phyloP scores from a whole-genome alignment of 371 early-diverging fungal species.

The Rhizopus microsporus region DNA sequence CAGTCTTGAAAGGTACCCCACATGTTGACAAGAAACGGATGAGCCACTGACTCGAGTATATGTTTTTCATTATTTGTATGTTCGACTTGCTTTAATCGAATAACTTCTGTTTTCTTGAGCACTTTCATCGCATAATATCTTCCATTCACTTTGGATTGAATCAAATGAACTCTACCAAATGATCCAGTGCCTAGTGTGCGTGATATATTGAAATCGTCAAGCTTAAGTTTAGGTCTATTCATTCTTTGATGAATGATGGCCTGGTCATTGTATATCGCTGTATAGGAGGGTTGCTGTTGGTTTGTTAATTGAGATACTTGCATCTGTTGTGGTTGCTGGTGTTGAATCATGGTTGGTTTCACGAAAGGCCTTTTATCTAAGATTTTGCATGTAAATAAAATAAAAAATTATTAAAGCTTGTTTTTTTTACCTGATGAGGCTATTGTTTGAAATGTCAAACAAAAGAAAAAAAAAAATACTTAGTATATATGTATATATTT shows the following conservation, averaged over 20 bases:
- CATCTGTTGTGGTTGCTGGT: constrained; percentile 28
- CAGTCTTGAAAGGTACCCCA: constrained; percentile 93
- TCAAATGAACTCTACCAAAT: constrained; percentile 96
- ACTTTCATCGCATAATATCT: constrained; percentile 94
- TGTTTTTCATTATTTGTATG: constrained; percentile 90
- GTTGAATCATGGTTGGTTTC: neutral
- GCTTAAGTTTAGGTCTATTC: constrained; percentile 50
- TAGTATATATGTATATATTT: too few relatives aligned
- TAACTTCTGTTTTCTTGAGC: constrained; percentile 88
- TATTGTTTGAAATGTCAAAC: neutral
- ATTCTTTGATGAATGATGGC: constrained; percentile 29
- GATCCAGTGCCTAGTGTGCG: constrained; percentile 96
- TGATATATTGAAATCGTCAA: constrained; percentile 67
- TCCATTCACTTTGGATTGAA: constrained; percentile 79
- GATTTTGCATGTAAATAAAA: constrained; percentile 6
- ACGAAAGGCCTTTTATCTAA: neutral
- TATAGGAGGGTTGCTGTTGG: constrained; percentile 8
- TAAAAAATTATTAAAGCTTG: neutral
- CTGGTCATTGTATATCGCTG: constrained; percentile 26
- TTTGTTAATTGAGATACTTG: constrained; percentile 27
- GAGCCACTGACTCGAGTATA: constrained; percentile 74
- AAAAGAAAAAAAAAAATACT: too few relatives aligned
- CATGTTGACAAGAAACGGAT: constrained; percentile 93
- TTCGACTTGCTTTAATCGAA: constrained; percentile 90
- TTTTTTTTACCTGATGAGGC: neutral